Base-by-base conservation (phyloP, 2,329 filamentous ascomycete genomes). In the Aspergillus sp. region DNA sequence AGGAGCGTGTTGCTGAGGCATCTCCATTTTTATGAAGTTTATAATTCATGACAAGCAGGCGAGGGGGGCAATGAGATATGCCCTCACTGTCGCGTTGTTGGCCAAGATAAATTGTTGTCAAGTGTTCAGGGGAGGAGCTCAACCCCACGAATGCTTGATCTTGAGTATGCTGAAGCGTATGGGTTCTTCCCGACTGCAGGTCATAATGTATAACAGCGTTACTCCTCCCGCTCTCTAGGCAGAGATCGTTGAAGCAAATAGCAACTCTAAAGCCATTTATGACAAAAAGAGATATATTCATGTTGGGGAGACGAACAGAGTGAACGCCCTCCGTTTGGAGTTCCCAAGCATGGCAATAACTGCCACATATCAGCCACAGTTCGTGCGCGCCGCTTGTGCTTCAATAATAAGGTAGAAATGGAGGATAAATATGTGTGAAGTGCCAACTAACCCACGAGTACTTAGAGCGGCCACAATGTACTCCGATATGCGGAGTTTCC, bases 261-360 rank as follows among this genome's bases (percentile, higher is more conserved):
- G 63, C 64, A 12, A 74, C 56, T 11, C 64, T 65, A 20, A 55
- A 52, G 30, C 64, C 66, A 27, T 61, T 59, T 9, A 66, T 54
- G 17, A 65, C 34, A 49, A 71, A 66, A 37, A 59, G 34, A 1
- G n/a, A 7, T 48, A 61, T 61, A 13, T 49, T 22, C 8, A 55
- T 11, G 2, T 66, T 69, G 9, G 70, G 64, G n/a, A 74, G 24
- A 24, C 70, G 71, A 41, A 74, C 11, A 68, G 9, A 46, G 61
- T 20, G 55, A 56, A 24, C 61, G 17, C 66, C 57, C 15, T 64
- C 57, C 2, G 65, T 66, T 12, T 59, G 22, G 15, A 68, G 47
- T 42, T 69, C 59, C 70, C 71, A 74, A n/a, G 68, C 64, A 58
- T 72, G 63, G 42, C 71, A 74, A 30, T 66, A 65, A 27, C 70